Evolutionary conservation across 2,329 filamentous ascomycete genomes (phyloP), one percentile per base, ranked within the genome.

Genomic region (Diaporthe vexans): DNA sequence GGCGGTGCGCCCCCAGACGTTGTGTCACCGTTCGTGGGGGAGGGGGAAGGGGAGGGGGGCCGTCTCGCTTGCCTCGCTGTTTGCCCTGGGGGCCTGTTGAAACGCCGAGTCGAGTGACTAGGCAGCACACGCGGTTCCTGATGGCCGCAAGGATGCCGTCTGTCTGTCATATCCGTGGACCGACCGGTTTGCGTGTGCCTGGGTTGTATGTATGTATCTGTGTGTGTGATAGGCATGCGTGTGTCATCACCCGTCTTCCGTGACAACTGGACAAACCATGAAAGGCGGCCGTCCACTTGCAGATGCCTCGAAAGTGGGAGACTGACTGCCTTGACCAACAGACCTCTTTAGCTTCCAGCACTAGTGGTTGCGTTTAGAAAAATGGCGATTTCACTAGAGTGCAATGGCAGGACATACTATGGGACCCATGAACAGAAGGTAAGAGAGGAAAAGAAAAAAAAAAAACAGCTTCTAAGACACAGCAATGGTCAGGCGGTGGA

Each of bases 31-130:
- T 63, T 46, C 35, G 11, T 17, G 11, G 21, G n/a, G 61, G 40
- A 19, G 40, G 15, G 40, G 40, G 40, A 1, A 4, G 3, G 40
- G 15, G 1, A 15, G 1, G 40, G 13, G 40, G 13, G 40, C 40
- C 35, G 35, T 37, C 11, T 21, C 46, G 48, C 63, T 40, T 68
- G 63, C 48, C 63, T 54, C 21, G n/a, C 21, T 37, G 33, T 68
- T 68, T 52, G n/a, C n/a, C 43, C 19, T 6, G 9, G 7, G 46
- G 48, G n/a, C 33, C 46, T 29, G 24, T 68, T 54, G 63, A 68
- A 68, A 68, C 48, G 63, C 63, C 63, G 63, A 54, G 63, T 54
- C 48, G 63, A 68, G 63, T 68, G 63, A 68, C 63, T 52, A 67
- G 63, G 63, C 46, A 67, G 24, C 63, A 67, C 33, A 24, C 4